Evolutionary conservation across 2,329 filamentous ascomycete species (phyloP).

Genomic region (Fusarium luffae): DNA sequence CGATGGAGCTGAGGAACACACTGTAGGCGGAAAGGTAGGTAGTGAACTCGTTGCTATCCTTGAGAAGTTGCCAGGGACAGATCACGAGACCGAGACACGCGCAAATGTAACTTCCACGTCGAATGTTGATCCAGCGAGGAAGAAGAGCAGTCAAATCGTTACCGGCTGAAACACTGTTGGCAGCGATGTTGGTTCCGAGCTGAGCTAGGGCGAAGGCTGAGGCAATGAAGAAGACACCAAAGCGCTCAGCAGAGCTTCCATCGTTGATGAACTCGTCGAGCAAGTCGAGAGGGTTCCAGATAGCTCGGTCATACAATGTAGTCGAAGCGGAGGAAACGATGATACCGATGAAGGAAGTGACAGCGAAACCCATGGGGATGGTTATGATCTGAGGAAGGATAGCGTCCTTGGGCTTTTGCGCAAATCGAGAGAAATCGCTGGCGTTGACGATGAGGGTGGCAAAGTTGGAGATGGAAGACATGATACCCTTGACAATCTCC

Average conservation of each 20-base stretch:
- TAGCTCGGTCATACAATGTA: constrained; percentile 72
- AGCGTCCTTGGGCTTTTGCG: constrained; percentile 78
- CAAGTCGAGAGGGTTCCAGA: constrained; percentile 79
- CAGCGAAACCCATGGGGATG: constrained; percentile 76
- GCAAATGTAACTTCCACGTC: constrained; percentile 87
- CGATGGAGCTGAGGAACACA: constrained; percentile 93
- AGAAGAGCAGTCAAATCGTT: constrained; percentile 85
- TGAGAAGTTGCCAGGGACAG: constrained; percentile 86
- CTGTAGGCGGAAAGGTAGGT: constrained; percentile 93
- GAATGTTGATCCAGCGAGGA: constrained; percentile 84
- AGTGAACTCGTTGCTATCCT: constrained; percentile 82
- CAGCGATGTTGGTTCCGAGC: constrained; percentile 87
- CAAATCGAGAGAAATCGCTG: constrained; percentile 88
- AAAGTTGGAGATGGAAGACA: constrained; percentile 92
- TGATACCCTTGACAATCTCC: constrained; percentile 86
- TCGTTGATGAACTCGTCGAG: constrained; percentile 75
- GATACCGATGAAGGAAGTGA: constrained; percentile 88
- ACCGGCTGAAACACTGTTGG: constrained; percentile 85
- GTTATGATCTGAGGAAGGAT: constrained; percentile 83
- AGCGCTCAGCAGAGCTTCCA: constrained; percentile 74
- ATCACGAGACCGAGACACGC: constrained; percentile 83
- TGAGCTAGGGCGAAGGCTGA: constrained; percentile 80
- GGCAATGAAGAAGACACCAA: constrained; percentile 80
- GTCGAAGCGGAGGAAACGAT: constrained; percentile 79
- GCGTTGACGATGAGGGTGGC: constrained; percentile 86